A percentile compares a stretch with the other conserved stretches of the same genome.
phyloP scores from a whole-genome alignment of 192 early-diverging fungal species.

The Mortierella alpina region DNA sequence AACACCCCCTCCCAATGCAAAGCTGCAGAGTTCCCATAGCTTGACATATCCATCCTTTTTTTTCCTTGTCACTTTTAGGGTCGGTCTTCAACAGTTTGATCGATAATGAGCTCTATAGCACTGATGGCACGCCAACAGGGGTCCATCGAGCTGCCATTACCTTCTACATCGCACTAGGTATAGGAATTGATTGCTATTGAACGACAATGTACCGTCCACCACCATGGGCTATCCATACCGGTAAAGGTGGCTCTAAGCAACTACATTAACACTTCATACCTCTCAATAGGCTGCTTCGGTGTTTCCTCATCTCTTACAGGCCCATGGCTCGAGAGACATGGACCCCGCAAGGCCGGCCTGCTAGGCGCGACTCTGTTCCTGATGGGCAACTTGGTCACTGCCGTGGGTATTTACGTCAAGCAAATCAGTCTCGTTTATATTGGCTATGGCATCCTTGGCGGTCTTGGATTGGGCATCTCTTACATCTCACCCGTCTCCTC shows the following conservation, averaged over 20 bases:
- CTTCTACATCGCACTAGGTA: constrained; percentile 67
- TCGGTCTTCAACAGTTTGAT: constrained; percentile 72
- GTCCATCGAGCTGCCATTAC: constrained; percentile 64
- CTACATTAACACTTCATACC: not conserved
- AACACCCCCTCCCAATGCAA: too few relatives aligned
- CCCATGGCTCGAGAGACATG: constrained; percentile 70
- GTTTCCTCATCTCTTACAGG: constrained; percentile 65
- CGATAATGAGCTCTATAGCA: constrained; percentile 55
- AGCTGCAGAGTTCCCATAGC: too few relatives aligned
- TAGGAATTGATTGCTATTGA: not conserved
- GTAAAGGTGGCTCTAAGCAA: not conserved
- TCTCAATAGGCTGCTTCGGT: constrained; percentile 60
- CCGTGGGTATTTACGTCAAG: constrained; percentile 62
- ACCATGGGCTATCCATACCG: not conserved
- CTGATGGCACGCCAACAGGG: constrained; percentile 31
- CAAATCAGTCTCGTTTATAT: constrained; percentile 71
- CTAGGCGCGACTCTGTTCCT: constrained; percentile 63
- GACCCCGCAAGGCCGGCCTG: constrained; percentile 61
- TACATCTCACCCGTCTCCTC: constrained; percentile 73
- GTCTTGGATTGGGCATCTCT: constrained; percentile 69
- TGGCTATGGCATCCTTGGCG: constrained; percentile 73
- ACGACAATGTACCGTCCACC: not conserved
- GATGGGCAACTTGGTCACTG: constrained; percentile 65
- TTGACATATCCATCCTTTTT: not conserved
- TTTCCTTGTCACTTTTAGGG: constrained; percentile 27